A percentile compares a stretch with the other conserved stretches of the same genome.
Evolutionary conservation across 306 rosid genomes (phyloP).

Genomic region (Lithocarpus polystachyus): DNA sequence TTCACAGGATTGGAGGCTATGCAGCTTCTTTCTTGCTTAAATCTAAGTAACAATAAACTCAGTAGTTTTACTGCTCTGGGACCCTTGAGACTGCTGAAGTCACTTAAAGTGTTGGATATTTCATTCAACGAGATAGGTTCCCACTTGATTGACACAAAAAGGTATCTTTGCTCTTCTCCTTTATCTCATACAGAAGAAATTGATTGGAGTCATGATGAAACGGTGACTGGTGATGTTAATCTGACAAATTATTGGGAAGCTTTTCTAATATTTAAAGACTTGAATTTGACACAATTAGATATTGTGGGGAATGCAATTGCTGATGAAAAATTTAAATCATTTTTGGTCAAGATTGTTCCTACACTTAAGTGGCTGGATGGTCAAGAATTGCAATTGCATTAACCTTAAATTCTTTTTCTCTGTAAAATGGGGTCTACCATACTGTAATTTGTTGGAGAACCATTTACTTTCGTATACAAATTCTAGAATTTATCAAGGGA

Average conservation of each 20-base stretch:
- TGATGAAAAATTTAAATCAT: slow-evolving; percentile 51
- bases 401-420: neutral
- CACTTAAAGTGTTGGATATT: slow-evolving; percentile 63
- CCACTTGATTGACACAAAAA: slow-evolving; percentile 64
- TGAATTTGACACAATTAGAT: slow-evolving; percentile 61
- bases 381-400: slow-evolving; percentile 35
- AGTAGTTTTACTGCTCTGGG: slow-evolving; percentile 66
- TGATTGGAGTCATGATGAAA: slow-evolving; percentile 41
- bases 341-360: slow-evolving; percentile 59
- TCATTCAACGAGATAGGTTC: slow-evolving; percentile 69
- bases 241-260: slow-evolving; percentile 64
- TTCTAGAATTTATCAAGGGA: neutral
- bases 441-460: neutral
- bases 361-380: slow-evolving; percentile 47
- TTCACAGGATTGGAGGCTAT: slow-evolving; percentile 83
- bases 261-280: slow-evolving; percentile 54
- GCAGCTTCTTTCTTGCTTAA: slow-evolving; percentile 81
- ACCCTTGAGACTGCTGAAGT: slow-evolving; percentile 59
- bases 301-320: slow-evolving; percentile 54
- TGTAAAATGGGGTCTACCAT: neutral
- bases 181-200: slow-evolving; percentile 62
- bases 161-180: slow-evolving; percentile 76
- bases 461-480: neutral
- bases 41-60: slow-evolving; percentile 71
- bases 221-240: slow-evolving; percentile 20